phyloP scores from a whole-genome alignment of 495 filamentous ascomycete species.

The Jackrogersella multiformis region DNA sequence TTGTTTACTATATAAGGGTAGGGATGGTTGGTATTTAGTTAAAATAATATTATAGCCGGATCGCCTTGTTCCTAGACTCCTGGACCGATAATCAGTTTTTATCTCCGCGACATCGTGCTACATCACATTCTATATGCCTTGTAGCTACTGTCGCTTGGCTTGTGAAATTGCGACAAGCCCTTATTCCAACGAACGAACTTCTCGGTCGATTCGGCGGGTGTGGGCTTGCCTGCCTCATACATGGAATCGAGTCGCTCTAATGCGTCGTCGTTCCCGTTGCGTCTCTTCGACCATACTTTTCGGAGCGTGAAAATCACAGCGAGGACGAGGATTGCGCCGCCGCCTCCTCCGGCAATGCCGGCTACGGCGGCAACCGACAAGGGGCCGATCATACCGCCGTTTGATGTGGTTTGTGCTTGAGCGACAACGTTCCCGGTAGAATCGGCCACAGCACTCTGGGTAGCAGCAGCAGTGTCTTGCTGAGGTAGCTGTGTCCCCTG shows the following conservation, averaged over 20 bases:
- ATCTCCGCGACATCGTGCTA: not conserved
- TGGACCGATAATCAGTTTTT: constrained; percentile 9
- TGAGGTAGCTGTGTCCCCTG: constrained; percentile 18
- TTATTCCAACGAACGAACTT: constrained; percentile 44
- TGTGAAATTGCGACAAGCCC: constrained; percentile 42
- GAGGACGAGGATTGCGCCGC: constrained; percentile 32
- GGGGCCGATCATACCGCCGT: constrained; percentile 26
- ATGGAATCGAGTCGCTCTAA: constrained; percentile 34
- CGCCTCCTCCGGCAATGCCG: constrained; percentile 45
- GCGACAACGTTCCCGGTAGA: constrained; percentile 24
- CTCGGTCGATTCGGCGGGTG: constrained; percentile 36
- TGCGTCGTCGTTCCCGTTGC: constrained; percentile 39
- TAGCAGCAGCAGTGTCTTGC: constrained; percentile 12
- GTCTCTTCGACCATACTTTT: constrained; percentile 43
- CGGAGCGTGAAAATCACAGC: constrained; percentile 34
- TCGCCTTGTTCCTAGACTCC: constrained; percentile 27
- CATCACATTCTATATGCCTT: constrained; percentile 46
- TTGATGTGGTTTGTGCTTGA: constrained; percentile 20
- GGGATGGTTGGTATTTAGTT: constrained; percentile 18
- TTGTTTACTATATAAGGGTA: constrained; percentile 12
- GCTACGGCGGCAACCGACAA: constrained; percentile 41
- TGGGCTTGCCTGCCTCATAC: constrained; percentile 41
- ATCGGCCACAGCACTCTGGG: constrained; percentile 15
- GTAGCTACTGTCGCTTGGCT: constrained; percentile 31
- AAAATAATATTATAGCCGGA: not conserved